Conservation (phyloP, 208 protist species). For the Acanthamoeba triangularis region DNA sequence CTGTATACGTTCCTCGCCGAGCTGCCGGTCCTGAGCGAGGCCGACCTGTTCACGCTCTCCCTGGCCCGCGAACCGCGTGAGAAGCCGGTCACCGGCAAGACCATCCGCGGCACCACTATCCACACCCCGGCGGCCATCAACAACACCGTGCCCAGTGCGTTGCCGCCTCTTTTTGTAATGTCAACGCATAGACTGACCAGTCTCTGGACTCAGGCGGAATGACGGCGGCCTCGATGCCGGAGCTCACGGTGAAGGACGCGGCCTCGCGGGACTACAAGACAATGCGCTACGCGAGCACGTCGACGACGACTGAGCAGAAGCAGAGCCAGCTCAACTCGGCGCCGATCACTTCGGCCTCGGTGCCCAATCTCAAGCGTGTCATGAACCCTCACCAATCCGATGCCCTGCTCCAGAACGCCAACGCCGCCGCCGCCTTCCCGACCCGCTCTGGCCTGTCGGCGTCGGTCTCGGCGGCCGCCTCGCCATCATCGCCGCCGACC, state of each 20-base stretch:
- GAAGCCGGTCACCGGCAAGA: slow-evolving; percentile 5
- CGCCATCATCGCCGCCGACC: neutral
- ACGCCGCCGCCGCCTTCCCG: neutral
- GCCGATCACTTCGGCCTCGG: slow-evolving; percentile 21
- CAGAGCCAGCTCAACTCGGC: slow-evolving; percentile 32
- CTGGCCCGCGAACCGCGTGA: slow-evolving; percentile 48
- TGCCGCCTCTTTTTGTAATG: too few species aligned
- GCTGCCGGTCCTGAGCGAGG: slow-evolving; percentile 38
- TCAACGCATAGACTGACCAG: too few species aligned
- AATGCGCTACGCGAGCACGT: neutral
- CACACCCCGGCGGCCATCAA: neutral
- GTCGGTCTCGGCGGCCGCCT: neutral
- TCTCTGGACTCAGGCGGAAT: neutral
- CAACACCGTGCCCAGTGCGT: neutral
- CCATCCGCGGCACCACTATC: neutral
- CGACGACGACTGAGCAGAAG: slow-evolving; percentile 36
- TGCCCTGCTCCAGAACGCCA: neutral
- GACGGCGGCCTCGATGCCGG: neutral
- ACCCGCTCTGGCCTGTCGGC: neutral
- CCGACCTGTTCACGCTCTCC: slow-evolving; percentile 36
- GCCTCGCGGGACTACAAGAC: neutral
- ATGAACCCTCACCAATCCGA: neutral
- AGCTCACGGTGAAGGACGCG: neutral
- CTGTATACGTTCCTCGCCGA: slow-evolving; percentile 42
- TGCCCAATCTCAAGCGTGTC: slow-evolving; percentile 36